These are phyloP conservation scores for Blastobotrys terrestris DNA, from an alignment of 805 yeast genomes.

Conservation along the genomic window DNA sequence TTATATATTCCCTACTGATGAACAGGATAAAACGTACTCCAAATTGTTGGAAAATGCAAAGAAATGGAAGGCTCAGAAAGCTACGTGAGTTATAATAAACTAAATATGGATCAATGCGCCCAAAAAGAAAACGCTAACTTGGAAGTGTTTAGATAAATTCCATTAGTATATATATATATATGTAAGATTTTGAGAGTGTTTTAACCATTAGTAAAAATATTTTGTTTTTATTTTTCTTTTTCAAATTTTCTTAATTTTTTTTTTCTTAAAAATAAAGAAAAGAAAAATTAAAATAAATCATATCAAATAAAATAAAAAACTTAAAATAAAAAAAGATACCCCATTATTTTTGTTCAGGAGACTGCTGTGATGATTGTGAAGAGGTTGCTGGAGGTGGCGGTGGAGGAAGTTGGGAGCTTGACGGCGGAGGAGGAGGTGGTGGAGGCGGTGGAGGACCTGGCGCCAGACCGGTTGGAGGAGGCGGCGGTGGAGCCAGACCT, in stretches of 20 bases:
- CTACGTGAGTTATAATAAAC: background rate
- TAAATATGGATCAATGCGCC: too few relatives aligned
- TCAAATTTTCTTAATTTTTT: too few relatives aligned
- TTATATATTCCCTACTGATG: slow-evolving; percentile 64
- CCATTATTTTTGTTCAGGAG: background rate
- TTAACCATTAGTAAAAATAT: background rate
- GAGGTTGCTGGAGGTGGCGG: background rate
- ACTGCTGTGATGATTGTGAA: background rate
- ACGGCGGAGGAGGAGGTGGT: slow-evolving; percentile 1
- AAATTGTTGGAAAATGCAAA: slow-evolving; percentile 43
- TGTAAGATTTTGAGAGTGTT: background rate
- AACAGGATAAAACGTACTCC: slow-evolving; percentile 21
- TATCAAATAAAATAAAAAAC: too few relatives aligned
- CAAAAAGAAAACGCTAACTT: background rate
- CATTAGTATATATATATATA: background rate
- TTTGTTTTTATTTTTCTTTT: too few relatives aligned
- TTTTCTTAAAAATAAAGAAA: background rate
- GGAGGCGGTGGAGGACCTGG: slow-evolving; percentile 2
- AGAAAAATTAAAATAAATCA: too few relatives aligned
- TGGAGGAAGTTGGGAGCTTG: background rate
- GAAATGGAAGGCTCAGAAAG: slow-evolving; percentile 39
- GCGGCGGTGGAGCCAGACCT: slow-evolving; percentile 5
- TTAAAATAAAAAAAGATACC: background rate
- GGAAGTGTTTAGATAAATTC: background rate
- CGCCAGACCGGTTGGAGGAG: background rate